Base-by-base conservation (phyloP, 257 asterid species). In the Solanum neorickii region DNA sequence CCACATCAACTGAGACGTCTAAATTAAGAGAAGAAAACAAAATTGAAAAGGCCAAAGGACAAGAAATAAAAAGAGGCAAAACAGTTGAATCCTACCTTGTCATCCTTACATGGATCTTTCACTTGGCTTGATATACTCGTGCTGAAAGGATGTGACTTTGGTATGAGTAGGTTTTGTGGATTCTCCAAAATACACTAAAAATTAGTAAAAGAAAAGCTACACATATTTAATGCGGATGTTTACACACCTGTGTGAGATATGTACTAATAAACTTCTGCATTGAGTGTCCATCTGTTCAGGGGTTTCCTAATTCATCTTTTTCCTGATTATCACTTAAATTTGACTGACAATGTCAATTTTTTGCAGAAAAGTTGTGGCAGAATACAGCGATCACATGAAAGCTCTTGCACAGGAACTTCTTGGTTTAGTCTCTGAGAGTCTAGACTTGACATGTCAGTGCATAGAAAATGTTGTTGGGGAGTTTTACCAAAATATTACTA, bases 401-500 rank as follows among this genome's bases (percentile, higher is more conserved):
- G 83, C 82, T 60, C 96, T 97, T 9, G 97, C 98, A 59, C 94
- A 92, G 68, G 91, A 90, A 83, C 90, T 97, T 46, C 89, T 94
- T 85, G 89, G 94, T 75, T 89, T 94, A 91, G 92, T 97, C 33
- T 93, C 97, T 7, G 91, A 93, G 87, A 94, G 96, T 93, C 92
- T 94, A 78, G 95, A 94, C 15, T 86, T 94, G 90, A 89, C 94
- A 70, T 87, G 90, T 86, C 90, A 93, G n/a, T 89, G 94, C 91
- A 91, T 95, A 35, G 90, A 92, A 91, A 98, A 94, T 72, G 86
- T 77, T 39, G 88, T 94, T 85, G 98, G 99, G 72, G 98, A 97
- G 84, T 87, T 97, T 83, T 93, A 91, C 87, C 98, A 97, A 90
- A 97, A 97, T 88, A 94, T 95, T 86, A 95, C 99, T 9, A 83